Percentiles rank a stretch among this genome's conserved stretches.
phyloP scores from a whole-genome alignment of 352 stramenopile species.

The Globisporangium cederbergense region DNA sequence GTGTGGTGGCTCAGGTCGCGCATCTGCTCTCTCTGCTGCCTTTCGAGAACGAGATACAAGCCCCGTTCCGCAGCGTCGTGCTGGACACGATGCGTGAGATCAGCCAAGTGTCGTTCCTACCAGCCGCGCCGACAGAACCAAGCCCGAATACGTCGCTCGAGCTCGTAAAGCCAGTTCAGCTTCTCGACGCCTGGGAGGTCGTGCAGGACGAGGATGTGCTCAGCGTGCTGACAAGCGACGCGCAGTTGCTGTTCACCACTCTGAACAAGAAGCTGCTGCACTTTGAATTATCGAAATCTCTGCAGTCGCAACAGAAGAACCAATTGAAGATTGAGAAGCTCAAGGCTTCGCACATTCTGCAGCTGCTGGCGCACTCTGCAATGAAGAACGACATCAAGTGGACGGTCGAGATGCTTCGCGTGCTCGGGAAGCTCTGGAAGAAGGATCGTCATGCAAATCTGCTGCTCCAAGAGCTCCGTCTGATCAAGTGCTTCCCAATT shows the following conservation, averaged over 20 bases:
- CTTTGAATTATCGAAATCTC: conserved; percentile 28
- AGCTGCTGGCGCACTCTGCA: conserved; percentile 36
- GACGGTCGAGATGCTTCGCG: conserved; percentile 37
- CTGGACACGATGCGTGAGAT: conserved; percentile 59
- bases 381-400: conserved; percentile 35
- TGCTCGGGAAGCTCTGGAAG: conserved; percentile 59
- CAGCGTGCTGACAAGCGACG: conserved; percentile 9
- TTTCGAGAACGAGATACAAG: conserved; percentile 66
- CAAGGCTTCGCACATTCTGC: conserved; percentile 56
- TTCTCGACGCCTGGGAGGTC: conserved; percentile 47
- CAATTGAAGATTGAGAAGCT: conserved; percentile 67
- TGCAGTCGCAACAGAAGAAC: conserved; percentile 45
- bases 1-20: conserved; percentile 22
- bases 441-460: conserved; percentile 44
- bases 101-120: conserved; percentile 47
- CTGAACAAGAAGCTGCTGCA: conserved; percentile 60
- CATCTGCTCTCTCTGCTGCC: conserved; percentile 54
- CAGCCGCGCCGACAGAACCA: conserved; percentile 9
- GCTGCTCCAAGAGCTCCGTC: conserved; percentile 55
- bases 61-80: conserved; percentile 61
- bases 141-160: not conserved
- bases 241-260: conserved; percentile 24
- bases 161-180: conserved; percentile 29
- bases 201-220: conserved; percentile 18
- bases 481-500: conserved; percentile 74